phyloP scores from a whole-genome alignment of 805 yeast genomes.

The Wickerhamomyces bisporus region DNA sequence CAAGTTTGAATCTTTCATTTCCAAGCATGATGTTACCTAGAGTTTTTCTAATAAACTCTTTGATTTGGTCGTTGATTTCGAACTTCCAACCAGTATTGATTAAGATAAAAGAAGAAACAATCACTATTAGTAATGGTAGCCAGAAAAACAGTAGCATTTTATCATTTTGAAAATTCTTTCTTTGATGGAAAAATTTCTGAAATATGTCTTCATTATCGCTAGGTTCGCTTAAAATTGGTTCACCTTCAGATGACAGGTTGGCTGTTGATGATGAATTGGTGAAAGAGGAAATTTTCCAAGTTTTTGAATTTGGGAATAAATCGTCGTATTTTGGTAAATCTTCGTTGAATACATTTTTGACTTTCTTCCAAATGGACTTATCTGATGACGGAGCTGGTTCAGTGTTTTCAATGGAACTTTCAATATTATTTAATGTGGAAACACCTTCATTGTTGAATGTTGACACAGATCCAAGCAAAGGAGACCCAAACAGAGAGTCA shows the following conservation, averaged over 20 bases:
- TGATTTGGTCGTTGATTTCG: constrained; percentile 29
- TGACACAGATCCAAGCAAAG: background rate
- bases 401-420: background rate
- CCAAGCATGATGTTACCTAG: constrained; percentile 49
- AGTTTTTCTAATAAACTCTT: constrained; percentile 36
- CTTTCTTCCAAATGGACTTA: constrained; percentile 32
- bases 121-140: constrained; percentile 69
- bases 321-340: constrained; percentile 72
- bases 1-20: constrained; percentile 42
- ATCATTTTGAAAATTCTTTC: constrained; percentile 56
- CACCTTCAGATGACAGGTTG: constrained; percentile 5
- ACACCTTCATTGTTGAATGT: no score
- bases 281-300: constrained; percentile 14
- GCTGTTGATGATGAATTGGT: constrained; percentile 12
- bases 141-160: constrained; percentile 85
- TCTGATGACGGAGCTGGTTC: constrained; percentile 12
- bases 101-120: constrained; percentile 42
- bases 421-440: background rate
- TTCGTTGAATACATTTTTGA: constrained; percentile 34
- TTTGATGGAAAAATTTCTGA: constrained; percentile 36
- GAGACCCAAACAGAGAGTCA: background rate
- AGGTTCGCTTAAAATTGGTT: constrained; percentile 1
- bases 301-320: constrained; percentile 46
- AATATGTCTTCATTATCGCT: constrained; percentile 28
- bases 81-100: constrained; percentile 31